A percentile compares a stretch with the other conserved stretches of the same genome.
Conservation (phyloP, 371 early-diverging fungal species). For the Haplosporangium sp. region DNA sequence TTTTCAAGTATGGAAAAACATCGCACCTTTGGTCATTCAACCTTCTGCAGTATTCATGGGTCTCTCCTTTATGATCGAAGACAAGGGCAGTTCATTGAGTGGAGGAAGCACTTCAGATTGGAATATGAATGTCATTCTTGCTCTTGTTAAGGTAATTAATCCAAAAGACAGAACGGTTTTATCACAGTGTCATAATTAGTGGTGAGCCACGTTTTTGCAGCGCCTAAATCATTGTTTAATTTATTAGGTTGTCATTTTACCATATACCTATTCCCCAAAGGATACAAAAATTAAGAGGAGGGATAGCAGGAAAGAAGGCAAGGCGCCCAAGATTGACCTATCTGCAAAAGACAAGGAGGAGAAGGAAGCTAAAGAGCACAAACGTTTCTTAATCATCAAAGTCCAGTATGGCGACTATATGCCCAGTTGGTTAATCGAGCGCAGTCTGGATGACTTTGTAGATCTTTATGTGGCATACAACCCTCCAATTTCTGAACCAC, state of each 20-base stretch:
- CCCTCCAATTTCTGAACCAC: slow-evolving; percentile 40
- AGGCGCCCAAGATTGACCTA: slow-evolving; percentile 13
- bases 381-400: slow-evolving; percentile 47
- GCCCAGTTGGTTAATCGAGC: slow-evolving; percentile 53
- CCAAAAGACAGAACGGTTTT: no score
- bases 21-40: slow-evolving; percentile 34
- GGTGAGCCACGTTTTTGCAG: no score
- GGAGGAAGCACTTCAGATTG: slow-evolving; percentile 33
- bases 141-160: slow-evolving; percentile 44
- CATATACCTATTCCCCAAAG: slow-evolving; percentile 47
- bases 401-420: slow-evolving; percentile 55
- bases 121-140: slow-evolving; percentile 57
- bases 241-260: slow-evolving; percentile 50
- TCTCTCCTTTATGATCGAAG: slow-evolving; percentile 52
- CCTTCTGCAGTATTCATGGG: slow-evolving; percentile 55
- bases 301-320: slow-evolving; percentile 9
- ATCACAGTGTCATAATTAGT: not conserved
- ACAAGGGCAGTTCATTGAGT: slow-evolving; percentile 40
- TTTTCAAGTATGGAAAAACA: slow-evolving; percentile 44
- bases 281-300: slow-evolving; percentile 50
- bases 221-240: not conserved
- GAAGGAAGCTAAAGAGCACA: slow-evolving; percentile 50
- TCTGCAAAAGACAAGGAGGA: slow-evolving; percentile 45
- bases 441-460: slow-evolving; percentile 55
- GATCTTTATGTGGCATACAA: slow-evolving; percentile 47